phyloP scores from a whole-genome alignment of 2,329 filamentous ascomycete species.

The Cryphonectria nitschkei region DNA sequence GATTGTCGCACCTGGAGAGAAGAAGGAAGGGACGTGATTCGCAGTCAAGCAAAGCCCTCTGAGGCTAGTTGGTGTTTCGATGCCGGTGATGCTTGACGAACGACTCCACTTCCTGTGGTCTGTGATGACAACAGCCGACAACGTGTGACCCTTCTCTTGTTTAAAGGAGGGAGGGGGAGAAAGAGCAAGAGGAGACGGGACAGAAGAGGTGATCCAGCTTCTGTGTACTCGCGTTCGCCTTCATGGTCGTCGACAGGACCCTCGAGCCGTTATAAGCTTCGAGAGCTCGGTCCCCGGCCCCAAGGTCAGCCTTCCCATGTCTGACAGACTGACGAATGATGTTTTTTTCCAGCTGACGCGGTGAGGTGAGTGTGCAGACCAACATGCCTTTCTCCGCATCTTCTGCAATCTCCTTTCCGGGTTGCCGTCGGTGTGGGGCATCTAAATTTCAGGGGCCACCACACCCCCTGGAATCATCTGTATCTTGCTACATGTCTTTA shows the following conservation, averaged over 20 bases:
- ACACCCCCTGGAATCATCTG: neutral
- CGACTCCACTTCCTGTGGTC: neutral
- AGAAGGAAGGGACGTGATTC: neutral
- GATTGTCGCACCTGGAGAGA: neutral
- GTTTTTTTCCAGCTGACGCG: slow-evolving; percentile 15
- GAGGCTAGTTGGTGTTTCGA: neutral
- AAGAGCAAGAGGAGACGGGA: neutral
- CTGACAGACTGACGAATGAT: slow-evolving; percentile 3
- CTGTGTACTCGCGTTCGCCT: neutral
- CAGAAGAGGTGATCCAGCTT: neutral
- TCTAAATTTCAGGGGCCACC: slow-evolving; percentile 13
- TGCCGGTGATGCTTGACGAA: neutral
- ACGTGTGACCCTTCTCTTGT: neutral
- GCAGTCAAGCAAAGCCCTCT: neutral
- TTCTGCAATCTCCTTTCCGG: slow-evolving; percentile 16
- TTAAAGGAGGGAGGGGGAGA: too few relatives aligned
- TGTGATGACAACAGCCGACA: neutral
- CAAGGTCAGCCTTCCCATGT: slow-evolving; percentile 1
- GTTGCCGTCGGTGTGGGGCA: slow-evolving; percentile 20
- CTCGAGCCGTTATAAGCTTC: neutral
- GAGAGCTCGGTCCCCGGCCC: neutral
- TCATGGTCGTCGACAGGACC: neutral
- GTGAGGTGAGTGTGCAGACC: slow-evolving; percentile 15
- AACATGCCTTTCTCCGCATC: slow-evolving; percentile 17
- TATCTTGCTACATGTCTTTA: neutral